Base-by-base conservation (phyloP, 441 rosid genomes). In the Biscutella laevigata region DNA sequence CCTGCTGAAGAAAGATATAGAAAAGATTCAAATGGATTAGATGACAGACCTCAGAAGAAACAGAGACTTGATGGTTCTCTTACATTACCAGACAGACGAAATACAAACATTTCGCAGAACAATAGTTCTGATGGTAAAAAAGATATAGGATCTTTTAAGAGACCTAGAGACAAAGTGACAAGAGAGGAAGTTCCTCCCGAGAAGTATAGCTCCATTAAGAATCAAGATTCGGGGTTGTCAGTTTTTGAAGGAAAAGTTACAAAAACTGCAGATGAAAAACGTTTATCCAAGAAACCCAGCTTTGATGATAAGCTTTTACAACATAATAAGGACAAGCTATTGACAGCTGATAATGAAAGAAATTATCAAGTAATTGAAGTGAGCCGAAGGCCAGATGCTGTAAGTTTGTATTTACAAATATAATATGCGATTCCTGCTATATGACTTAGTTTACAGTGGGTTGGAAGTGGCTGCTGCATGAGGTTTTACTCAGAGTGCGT, bases 371-470 rank as follows among this genome's bases (percentile, higher is more conserved):
- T 53, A 27, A 25, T 48, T 61, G 78, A 74, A 67, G 77, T 76
- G 61, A 56, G 66, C 39, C 66, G 61, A 30, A 70, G 64, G 41
- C 78, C 75, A 16, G 74, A 69, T 64, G 70, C 53, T 53, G 97
- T 89, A 80, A 86, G 97, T 84, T 61, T 62, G 27, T 40, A 47
- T 17, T 13, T 28, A 27, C 13, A n/a, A n/a, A n/a, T n/a, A n/a
- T n/a, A n/a, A n/a, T 28, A 27, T 42, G 28, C 2, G 12, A 8
- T 43, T 42, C 30, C 14, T 66, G 38, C 14, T n/a, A 6, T 48
- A 15, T 34, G 38, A 55, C 34, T 24, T 17, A 25, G 32, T n/a
- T 33, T 56, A 50, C 41, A 4, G 41, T 40, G 30, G 43, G 57
- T 49, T 24, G 16, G 22, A 43, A 34, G 27, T 40, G 24, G 33